These are phyloP conservation scores for Tulasnella sp. DNA, from an alignment of 768 basidiomycete species.

Conservation along the genomic window DNA sequence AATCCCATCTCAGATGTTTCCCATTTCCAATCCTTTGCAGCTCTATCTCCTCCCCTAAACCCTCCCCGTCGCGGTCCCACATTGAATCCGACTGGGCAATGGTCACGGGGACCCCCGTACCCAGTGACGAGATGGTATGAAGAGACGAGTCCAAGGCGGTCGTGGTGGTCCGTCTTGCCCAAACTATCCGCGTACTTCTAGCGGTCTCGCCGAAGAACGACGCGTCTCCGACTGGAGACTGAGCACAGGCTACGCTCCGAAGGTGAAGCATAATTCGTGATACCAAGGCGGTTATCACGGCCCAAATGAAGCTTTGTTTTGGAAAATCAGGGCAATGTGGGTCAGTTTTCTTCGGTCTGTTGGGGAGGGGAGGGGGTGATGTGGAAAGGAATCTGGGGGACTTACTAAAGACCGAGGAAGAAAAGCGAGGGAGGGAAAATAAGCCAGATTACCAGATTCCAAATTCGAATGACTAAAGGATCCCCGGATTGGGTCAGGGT, in stretches of 20 bases:
- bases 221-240: not conserved
- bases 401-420: not conserved
- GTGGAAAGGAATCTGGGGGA: not conserved
- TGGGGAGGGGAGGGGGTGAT: not conserved
- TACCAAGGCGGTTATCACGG: not conserved
- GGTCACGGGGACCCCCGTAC: not conserved
- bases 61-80: not conserved
- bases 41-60: not conserved
- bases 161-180: not conserved
- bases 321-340: not conserved
- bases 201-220: not conserved
- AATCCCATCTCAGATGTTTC: not conserved
- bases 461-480: not conserved
- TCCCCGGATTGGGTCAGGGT: no score
- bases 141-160: not conserved
- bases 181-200: not conserved
- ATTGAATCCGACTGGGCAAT: not conserved
- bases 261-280: conserved; percentile 7
- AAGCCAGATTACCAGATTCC: not conserved
- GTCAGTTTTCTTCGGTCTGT: not conserved
- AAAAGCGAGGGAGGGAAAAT: not conserved
- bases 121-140: not conserved
- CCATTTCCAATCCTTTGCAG: not conserved
- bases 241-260: not conserved
- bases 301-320: not conserved